Evolutionary conservation across 768 basidiomycete genomes (phyloP), one percentile per base, ranked within the genome.

Genomic region (Phlegmacium glaucopus): DNA sequence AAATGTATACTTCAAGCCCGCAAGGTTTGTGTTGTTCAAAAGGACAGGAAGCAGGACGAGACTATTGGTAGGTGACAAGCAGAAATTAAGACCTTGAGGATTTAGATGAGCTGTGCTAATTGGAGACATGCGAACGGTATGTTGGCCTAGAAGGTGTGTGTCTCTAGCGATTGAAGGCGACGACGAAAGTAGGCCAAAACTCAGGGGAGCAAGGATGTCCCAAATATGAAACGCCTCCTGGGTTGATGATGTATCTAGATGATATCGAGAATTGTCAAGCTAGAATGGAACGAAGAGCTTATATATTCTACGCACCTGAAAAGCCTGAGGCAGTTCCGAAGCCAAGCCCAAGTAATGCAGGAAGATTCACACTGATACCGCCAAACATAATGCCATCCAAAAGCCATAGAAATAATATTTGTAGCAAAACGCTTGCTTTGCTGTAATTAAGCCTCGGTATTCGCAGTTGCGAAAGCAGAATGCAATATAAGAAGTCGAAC

Each of bases 31-130:
- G 66, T 95, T 94, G 70, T 97, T 96, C 63, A 96, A 77, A 38
- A 94, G 74, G 28, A 96, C 68, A 1, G 94, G 94, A 39, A 96
- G 70, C 44, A 91, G 77, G 26, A 88, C 78, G 37, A 71, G 70
- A 44, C 75, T 72, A 6, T 69, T 65, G 9, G 72, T 67, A 15
- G 72, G 61, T 1, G 85, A 72, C 15, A 94, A 72, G 57, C 92
- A 95, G 62, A 85, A 94, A 3, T 81, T 82, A 43, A 80, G 73
- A 11, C 68, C 74, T 49, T 85, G 74, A 9, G 90, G 91, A 56
- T 95, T 94, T 37, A 98, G 72, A 16, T 86, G 84, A 4, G 94
- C 94, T 2, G 94, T 96, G 62, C 93, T 91, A 57, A 91, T 92
- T 9, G 94, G 94, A 0, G 92, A 90, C 78, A 94, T 85, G 53